Evolutionary conservation across 441 rosid genomes (phyloP), one percentile per base, ranked within the genome.

Genomic region (Hura crepitans): DNA sequence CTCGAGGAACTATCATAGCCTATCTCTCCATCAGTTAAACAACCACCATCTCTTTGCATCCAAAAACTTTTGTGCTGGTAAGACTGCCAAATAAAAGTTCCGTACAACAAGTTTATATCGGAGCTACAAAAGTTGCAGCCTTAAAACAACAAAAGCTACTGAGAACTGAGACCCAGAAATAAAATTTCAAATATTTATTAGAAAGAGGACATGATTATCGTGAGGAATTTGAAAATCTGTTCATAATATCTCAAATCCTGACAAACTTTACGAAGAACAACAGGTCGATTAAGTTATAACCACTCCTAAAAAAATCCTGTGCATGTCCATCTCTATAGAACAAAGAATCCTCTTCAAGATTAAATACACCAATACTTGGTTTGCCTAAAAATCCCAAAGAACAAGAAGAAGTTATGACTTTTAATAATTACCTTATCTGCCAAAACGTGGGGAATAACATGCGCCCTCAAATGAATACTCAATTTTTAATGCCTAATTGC

Each of bases 61-160:
- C 85, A 89, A 76, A 80, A 76, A 66, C 81, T 75, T 59, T 86
- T 85, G 50, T 80, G 80, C 78, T 81, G 84, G 66, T 77, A 82
- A 65, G 82, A 80, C 81, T 74, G 81, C 60, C 62, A 73, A 33
- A 77, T 62, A 68, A 35, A 69, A 62, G 7, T 51, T n/a, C 56
- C 18, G 56, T 4, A 59, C 60, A 46, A 66, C 50, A 27, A 33
- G 62, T 0, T 35, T 25, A 45, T 12, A 53, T 23, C 14, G 27
- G 55, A 45, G 55, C n/a, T 25, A 28, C 22, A 23, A 0, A 39
- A 60, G 57, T 61, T 20, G 33, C n/a, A 65, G 65, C 23, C 51
- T 57, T 23, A 25, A 70, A 72, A 33, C 46, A 75, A 67, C 53
- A 64, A 53, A 33, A 70, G 56, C 30, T 45, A 37, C 63, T 42